phyloP scores from a whole-genome alignment of 345 rosid species.

The Ceriops tagal region DNA sequence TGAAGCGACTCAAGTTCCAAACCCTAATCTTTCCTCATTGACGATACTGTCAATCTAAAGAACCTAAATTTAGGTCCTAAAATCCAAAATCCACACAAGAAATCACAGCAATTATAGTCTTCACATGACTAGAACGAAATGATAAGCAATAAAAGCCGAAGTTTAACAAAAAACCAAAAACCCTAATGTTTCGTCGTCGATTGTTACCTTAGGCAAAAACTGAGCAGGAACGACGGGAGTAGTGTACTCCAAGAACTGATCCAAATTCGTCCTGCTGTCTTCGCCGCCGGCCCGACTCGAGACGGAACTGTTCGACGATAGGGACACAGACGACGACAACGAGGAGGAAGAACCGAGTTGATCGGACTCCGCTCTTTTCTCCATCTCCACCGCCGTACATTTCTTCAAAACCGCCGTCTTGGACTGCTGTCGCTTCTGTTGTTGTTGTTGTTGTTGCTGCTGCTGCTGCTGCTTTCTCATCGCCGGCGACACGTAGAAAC shows the following conservation, averaged over 20 bases:
- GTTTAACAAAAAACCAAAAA: not conserved
- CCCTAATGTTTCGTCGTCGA: not conserved
- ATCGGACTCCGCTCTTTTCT: conserved; percentile 28
- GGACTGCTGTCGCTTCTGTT: conserved; percentile 28
- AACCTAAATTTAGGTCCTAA: not conserved
- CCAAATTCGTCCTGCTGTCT: conserved; percentile 57
- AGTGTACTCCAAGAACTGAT: conserved; percentile 83
- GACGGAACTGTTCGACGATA: conserved; percentile 34
- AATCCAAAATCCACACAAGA: not conserved
- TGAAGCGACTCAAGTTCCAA: not conserved
- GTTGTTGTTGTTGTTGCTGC: conserved; percentile 39
- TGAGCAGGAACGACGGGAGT: conserved; percentile 69
- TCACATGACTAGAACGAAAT: too few species aligned
- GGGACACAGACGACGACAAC: conserved; percentile 19
- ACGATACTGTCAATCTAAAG: not conserved
- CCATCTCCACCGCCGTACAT: conserved; percentile 27
- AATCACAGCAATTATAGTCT: too few species aligned
- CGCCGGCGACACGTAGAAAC: conserved; percentile 43
- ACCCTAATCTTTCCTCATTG: not conserved
- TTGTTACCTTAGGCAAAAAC: conserved; percentile 55
- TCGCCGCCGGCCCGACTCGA: conserved; percentile 28
- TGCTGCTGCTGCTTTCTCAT: conserved; percentile 37
- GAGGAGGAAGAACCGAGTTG: conserved; percentile 33
- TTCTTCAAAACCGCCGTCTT: conserved; percentile 26
- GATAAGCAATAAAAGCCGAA: not conserved